Percentiles rank a stretch among this genome's conserved stretches.
Conservation (phyloP, 2,329 filamentous ascomycete genomes). For the Dothidotthia symphoricarpi region DNA sequence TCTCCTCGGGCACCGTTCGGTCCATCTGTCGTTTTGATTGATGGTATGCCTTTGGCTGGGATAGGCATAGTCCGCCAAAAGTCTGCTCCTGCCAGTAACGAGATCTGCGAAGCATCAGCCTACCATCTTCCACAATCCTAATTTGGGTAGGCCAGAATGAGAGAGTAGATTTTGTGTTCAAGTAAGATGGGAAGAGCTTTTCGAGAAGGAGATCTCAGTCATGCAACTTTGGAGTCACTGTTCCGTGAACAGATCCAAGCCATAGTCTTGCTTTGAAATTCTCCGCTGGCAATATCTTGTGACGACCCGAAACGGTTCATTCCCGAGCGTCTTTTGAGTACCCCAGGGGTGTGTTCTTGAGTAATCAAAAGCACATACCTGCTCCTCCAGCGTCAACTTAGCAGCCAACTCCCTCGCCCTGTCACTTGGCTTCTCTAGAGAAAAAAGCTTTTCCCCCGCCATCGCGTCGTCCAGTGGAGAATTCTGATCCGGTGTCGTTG, state of each 20-base stretch:
- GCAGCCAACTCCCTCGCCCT: conserved; percentile 37
- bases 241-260: too few species aligned
- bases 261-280: too few species aligned
- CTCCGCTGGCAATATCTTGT: too few species aligned
- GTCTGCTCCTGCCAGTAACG: conserved; percentile 55
- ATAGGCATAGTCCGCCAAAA: conserved; percentile 68
- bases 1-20: conserved; percentile 68
- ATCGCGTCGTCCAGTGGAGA: conserved; percentile 27
- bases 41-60: conserved; percentile 60
- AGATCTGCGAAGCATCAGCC: conserved; percentile 35
- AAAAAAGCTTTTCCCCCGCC: conserved; percentile 37
- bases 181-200: too few species aligned
- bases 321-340: too few species aligned
- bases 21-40: conserved; percentile 65
- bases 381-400: conserved; percentile 40
- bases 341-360: too few species aligned
- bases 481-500: conserved; percentile 27
- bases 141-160: conserved; percentile 8
- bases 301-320: too few species aligned
- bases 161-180: not conserved
- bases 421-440: conserved; percentile 33
- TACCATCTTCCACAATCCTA: conserved; percentile 6
- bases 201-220: too few species aligned
- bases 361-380: conserved; percentile 30
- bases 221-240: too few species aligned